Evolutionary conservation across 208 protist genomes (phyloP).

Genomic region (Leishmania tarentolae): DNA sequence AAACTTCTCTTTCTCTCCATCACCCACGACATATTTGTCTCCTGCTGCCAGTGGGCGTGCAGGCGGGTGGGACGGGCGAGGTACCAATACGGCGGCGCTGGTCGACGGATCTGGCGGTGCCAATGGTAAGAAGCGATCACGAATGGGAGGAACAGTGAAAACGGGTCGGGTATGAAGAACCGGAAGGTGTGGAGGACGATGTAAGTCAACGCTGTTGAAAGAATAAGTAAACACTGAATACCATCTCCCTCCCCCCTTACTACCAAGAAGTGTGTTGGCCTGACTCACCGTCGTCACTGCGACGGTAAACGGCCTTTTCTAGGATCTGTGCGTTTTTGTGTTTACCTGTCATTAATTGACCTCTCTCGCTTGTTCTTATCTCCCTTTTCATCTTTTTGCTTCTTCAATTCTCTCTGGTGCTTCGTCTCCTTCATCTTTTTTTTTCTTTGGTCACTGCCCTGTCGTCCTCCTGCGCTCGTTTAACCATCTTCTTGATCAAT

Average conservation of each 20-base stretch:
- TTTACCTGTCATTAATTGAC: constrained; percentile 3
- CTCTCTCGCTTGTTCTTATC: constrained; percentile 4
- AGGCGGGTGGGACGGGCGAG: background rate
- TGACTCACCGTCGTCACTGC: background rate
- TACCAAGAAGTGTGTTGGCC: background rate
- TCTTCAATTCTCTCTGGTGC: background rate
- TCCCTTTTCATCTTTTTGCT: background rate
- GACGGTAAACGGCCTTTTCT: background rate
- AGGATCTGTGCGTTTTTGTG: background rate
- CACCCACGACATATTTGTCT: background rate
- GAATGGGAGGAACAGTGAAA: background rate
- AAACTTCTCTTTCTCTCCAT: background rate
- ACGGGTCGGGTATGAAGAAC: background rate
- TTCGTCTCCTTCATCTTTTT: background rate
- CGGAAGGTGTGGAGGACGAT: background rate
- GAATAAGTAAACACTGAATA: background rate
- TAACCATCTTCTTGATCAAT: background rate
- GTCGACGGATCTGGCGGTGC: background rate
- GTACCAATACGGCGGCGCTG: background rate
- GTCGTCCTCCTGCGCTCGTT: background rate
- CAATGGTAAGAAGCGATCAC: background rate
- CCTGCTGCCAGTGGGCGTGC: background rate
- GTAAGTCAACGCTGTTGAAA: background rate
- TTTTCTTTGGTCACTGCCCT: background rate
- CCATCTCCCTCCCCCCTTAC: background rate